A percentile compares a stretch with the other conserved stretches of the same genome.
Conservation (phyloP, 1,284 basidiomycete species). For the Tremellales sp. region DNA sequence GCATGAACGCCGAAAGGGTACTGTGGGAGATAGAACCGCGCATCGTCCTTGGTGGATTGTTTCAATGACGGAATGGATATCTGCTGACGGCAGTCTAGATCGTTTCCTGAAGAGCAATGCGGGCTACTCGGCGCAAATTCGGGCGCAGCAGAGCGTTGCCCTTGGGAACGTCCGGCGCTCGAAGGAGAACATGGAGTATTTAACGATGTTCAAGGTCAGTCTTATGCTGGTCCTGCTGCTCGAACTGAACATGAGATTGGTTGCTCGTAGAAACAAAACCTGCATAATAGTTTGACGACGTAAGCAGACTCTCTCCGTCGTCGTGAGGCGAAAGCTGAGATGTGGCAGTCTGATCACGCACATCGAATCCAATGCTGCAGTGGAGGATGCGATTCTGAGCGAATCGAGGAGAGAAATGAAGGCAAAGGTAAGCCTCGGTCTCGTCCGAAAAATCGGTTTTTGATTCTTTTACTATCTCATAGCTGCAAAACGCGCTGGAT, state of each 20-base stretch:
- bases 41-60: conserved; percentile 28
- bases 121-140: conserved; percentile 26
- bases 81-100: conserved; percentile 19
- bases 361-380: conserved; percentile 13
- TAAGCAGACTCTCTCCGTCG: conserved; percentile 8
- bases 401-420: conserved; percentile 26
- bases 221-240: background rate
- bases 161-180: conserved; percentile 27
- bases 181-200: conserved; percentile 30
- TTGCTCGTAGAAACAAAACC: conserved; percentile 28
- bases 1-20: conserved; percentile 16
- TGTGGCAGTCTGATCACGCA: conserved; percentile 28
- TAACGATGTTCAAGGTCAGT: conserved; percentile 32
- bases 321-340: background rate
- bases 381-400: conserved; percentile 12
- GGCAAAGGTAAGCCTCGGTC: conserved; percentile 23
- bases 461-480: background rate
- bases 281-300: conserved; percentile 22
- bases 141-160: conserved; percentile 33
- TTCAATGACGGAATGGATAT: background rate
- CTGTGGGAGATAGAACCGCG: conserved; percentile 37
- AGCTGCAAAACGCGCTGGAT: conserved; percentile 22
- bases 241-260: conserved; percentile 1
- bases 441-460: background rate
- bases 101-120: conserved; percentile 35